phyloP scores from a whole-genome alignment of 202 grass and related monocot genomes.

The Schoenoplectus tabernaemontani region DNA sequence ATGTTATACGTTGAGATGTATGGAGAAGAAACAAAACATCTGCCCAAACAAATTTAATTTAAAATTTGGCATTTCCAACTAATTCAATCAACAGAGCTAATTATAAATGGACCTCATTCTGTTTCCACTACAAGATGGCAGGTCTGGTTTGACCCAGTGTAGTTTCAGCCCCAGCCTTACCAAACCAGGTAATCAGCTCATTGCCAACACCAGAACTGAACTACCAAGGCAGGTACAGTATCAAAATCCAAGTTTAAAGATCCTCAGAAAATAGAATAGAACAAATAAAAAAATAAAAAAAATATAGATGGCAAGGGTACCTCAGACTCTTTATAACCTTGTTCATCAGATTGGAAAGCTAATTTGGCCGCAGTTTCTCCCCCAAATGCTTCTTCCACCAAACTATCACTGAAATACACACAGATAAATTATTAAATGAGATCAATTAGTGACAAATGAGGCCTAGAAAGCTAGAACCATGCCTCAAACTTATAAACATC shows the following conservation, averaged over 20 bases:
- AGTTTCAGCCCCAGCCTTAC: neutral
- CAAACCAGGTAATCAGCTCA: neutral
- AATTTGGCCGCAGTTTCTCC: constrained; percentile 49
- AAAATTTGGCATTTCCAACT: neutral
- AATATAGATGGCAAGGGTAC: constrained; percentile 14
- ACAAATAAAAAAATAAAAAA: neutral
- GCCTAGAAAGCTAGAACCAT: neutral
- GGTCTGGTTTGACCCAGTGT: no score
- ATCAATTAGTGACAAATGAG: neutral
- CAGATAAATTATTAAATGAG: constrained; percentile 4
- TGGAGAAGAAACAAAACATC: neutral
- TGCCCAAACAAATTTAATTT: neutral
- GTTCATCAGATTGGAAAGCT: constrained; percentile 51
- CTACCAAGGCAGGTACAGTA: neutral
- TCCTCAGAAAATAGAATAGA: neutral
- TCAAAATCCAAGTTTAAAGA: neutral
- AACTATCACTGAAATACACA: constrained; percentile 46
- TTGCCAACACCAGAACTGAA: neutral
- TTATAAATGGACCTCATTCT: neutral
- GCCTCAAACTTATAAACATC: neutral
- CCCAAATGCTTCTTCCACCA: constrained; percentile 81
- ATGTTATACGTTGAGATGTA: neutral
- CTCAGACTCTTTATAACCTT: constrained; percentile 66
- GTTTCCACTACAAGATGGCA: neutral
- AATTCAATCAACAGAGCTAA: neutral